phyloP scores from a whole-genome alignment of 1,139 yeast species.

The Hyphopichia khmerensis region DNA sequence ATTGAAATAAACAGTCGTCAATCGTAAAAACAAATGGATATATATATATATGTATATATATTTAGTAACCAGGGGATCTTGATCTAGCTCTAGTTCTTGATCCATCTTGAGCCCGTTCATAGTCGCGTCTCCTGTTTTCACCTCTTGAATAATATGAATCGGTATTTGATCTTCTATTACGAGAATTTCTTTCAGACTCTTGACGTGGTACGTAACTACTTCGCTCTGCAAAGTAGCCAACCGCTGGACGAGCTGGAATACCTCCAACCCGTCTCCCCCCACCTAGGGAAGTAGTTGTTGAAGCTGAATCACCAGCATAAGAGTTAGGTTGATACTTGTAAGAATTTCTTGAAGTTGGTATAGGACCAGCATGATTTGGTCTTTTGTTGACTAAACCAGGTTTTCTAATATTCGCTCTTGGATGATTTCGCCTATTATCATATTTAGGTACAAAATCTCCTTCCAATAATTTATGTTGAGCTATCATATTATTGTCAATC shows the following conservation, averaged over 20 bases:
- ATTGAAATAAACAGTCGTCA: background rate
- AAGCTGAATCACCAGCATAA: constrained; percentile 3
- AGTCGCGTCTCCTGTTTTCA: constrained; percentile 8
- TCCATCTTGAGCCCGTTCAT: constrained; percentile 8
- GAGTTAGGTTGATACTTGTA: background rate
- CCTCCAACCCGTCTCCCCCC: constrained; percentile 9
- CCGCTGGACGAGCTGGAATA: background rate
- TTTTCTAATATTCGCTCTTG: constrained; percentile 3
- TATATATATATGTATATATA: too few relatives aligned
- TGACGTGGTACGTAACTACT: constrained; percentile 16
- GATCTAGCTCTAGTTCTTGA: constrained; percentile 18
- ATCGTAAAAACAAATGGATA: background rate
- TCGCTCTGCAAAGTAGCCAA: constrained; percentile 9
- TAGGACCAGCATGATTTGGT: too few relatives aligned
- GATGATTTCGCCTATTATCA: constrained; percentile 9
- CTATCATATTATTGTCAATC: constrained; percentile 30
- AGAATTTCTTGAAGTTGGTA: background rate
- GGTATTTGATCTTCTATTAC: constrained; percentile 10
- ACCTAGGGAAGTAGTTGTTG: constrained; percentile 3
- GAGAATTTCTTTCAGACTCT: background rate
- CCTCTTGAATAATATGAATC: constrained; percentile 20
- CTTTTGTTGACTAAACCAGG: too few relatives aligned
- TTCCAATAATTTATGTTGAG: constrained; percentile 40
- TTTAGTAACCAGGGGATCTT: constrained; percentile 14
- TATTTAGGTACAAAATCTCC: constrained; percentile 28